Evolutionary conservation across 192 early-diverging fungal species (phyloP), one percentile per base, ranked within the genome.

Genomic region (Backusella luteola): DNA sequence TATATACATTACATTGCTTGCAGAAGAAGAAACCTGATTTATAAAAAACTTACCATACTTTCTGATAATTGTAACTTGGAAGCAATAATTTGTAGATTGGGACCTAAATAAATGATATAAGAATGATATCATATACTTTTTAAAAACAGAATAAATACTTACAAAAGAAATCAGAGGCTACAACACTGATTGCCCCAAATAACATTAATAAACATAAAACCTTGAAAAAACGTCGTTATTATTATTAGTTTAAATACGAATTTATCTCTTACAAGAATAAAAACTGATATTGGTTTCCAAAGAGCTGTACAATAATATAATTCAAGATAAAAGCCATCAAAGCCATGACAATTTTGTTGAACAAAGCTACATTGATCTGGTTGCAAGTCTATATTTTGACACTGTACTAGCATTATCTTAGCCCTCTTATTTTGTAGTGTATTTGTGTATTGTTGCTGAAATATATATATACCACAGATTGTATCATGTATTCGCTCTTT

Each of bases 71-170:
- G 82, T 46, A 98, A 76, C 73, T 89, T 86, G 66, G 85, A 79
- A 9, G 94, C 85, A 68, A 97, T 91, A 0, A 90, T 90, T 76
- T 86, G 88, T 71, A 98, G 88, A 76, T 98, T 98, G 7, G 95
- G 93, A 69, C 90, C 87, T 88, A 78, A 66, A 49, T n/a, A 49
- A 49, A 17, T 36, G 66, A 77, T 68, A 21, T 35, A 75, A 69
- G 35, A 34, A 69, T 41, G 32, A 68, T 39, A 42, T 34, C 32
- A 44, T 59, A 4, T 56, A 26, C 1, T n/a, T 52, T 69, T 41
- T 35, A 34, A 7, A 17, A 19, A 21, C 5, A 32, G 4, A 7
- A 46, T 32, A 32, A 84, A 3, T 44, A 34, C 82, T 79, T 83
- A 84, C 91, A 93, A 77, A 92, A 92, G 71, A 93, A 95, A 73